A percentile compares a stretch with the other conserved stretches of the same genome.
Conservation (phyloP, 805 yeast genomes). For the Candida lessepsii region DNA sequence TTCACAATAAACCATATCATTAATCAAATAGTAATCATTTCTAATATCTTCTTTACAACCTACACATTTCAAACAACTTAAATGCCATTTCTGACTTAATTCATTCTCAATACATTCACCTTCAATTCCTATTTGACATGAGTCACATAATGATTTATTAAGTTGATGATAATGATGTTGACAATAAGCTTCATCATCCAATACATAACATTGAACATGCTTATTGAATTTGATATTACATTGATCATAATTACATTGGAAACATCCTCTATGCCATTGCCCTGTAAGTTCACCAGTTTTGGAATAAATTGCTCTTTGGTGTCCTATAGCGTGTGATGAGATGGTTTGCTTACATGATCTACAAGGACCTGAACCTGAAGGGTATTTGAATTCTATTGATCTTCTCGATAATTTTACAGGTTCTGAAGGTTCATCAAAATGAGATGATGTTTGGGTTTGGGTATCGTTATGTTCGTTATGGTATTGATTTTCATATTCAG, state of each 20-base stretch:
- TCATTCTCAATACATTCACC: conserved; percentile 88
- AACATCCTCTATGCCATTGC: conserved; percentile 91
- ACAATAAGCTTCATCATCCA: conserved; percentile 80
- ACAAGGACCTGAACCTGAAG: conserved; percentile 79
- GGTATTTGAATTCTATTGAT: conserved; percentile 21
- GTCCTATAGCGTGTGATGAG: conserved; percentile 33
- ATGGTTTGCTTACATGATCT: conserved; percentile 66
- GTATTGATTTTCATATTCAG: too few relatives aligned
- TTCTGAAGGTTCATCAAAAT: conserved; percentile 2
- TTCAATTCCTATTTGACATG: conserved; percentile 76
- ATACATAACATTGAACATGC: conserved; percentile 69
- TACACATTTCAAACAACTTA: conserved; percentile 66
- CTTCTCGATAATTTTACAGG: conserved; percentile 7
- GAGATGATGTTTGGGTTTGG: not conserved
- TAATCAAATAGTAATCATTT: conserved; percentile 54
- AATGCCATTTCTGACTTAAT: conserved; percentile 69
- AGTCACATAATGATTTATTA: conserved; percentile 72
- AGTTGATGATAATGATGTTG: conserved; percentile 69
- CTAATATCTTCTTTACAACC: conserved; percentile 53
- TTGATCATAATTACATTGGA: conserved; percentile 55
- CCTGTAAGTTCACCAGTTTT: conserved; percentile 82
- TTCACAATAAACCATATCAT: conserved; percentile 54
- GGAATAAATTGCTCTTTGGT: conserved; percentile 70
- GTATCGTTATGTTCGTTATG: too few relatives aligned
- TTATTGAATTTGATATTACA: conserved; percentile 62